Base-by-base conservation (phyloP, 352 stramenopile species). In the Plasmopara viticola region DNA sequence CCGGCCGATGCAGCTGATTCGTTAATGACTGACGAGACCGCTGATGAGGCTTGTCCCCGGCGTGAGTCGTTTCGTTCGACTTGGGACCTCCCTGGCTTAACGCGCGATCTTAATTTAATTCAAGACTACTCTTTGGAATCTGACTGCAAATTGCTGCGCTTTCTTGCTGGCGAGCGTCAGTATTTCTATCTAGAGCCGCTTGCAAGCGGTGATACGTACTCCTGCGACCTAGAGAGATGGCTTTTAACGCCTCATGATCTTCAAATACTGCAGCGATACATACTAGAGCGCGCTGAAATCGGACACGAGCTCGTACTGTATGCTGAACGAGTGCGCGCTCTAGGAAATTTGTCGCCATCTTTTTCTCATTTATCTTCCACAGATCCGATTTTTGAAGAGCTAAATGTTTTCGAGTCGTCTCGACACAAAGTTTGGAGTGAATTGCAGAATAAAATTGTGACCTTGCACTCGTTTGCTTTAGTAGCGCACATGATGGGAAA, bases 161-260 rank as follows among this genome's bases (percentile, higher is more conserved):
- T 86, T 17, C 40, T 90, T 4, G 68, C 70, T 29, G 80, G 80
- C 1, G 68, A 88, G 49, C 74, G 80, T 6, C 80, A 90, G 48
- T 90, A 90, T 29, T 90, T 90, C 25, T 90, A 88, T 50, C 48
- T 90, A 17, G 74, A 88, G 44, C 74, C 74, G 1, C 61, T 88
- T 12, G 20, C 18, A 17, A 39, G 13, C 39, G 55, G 20, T 2
- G 39, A 8, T 34, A 63, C 35, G 34, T 62, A 45, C 41, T 58
- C 56, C 2, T 45, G 46, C 9, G 53, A 67, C 28, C 15, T 66
- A 14, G 51, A 66, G 38, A 52, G 62, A 31, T 81, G 68, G 68
- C 54, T 73, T 34, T 51, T 76, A 29, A 69, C 65, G 7, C 34
- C 65, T 13, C 69, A 62, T 35, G 72, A 83, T 39, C 48, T 80